Evolutionary conservation across 768 basidiomycete species (phyloP).

Genomic region (Cystofilobasidium ferigula): DNA sequence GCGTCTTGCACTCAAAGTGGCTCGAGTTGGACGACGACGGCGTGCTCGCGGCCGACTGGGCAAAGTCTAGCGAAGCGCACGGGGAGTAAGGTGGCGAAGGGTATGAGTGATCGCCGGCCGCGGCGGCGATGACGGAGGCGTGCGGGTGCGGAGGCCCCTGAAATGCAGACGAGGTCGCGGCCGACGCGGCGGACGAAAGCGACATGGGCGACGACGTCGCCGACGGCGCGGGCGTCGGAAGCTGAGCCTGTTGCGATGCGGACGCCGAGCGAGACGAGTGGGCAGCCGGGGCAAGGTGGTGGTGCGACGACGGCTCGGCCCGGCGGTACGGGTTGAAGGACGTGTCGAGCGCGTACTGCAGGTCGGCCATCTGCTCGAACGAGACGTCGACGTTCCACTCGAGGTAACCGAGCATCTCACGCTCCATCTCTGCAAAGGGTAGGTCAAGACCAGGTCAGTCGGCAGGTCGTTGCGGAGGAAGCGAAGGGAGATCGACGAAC

Average conservation of each 20-base stretch:
- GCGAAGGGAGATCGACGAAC: too few species aligned
- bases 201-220: not conserved
- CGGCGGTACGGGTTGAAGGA: not conserved
- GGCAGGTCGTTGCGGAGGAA: too few species aligned
- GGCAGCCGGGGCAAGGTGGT: not conserved
- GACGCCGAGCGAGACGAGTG: not conserved
- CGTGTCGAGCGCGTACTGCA: conserved; percentile 29
- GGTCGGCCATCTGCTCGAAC: conserved; percentile 37
- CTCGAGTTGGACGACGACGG: not conserved
- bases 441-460: too few species aligned
- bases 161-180: not conserved
- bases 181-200: not conserved
- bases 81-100: conserved; percentile 3
- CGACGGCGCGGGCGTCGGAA: not conserved
- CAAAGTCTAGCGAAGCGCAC: conserved; percentile 4
- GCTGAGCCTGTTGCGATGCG: not conserved
- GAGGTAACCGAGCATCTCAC: conserved; percentile 84
- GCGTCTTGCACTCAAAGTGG: not conserved
- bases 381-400: conserved; percentile 56
- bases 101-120: not conserved
- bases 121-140: not conserved
- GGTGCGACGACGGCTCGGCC: not conserved
- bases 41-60: not conserved
- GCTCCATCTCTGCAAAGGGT: too few species aligned
- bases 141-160: not conserved